Conservation (phyloP, 2,329 filamentous ascomycete species). For the Aureobasidium zeae region DNA sequence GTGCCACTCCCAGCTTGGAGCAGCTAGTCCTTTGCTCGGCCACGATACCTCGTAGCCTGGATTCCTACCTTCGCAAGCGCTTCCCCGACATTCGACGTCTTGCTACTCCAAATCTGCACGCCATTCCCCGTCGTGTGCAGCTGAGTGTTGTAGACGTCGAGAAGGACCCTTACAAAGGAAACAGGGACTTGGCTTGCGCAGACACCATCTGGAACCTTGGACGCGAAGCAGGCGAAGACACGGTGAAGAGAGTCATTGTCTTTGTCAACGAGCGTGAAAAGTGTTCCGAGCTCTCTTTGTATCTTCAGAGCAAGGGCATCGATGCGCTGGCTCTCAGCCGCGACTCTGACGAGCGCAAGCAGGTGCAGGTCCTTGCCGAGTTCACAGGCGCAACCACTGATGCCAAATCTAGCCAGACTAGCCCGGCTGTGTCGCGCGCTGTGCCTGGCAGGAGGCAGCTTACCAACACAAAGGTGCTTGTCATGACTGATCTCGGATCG, state of each 20-base stretch:
- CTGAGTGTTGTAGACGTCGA: slow-evolving; percentile 87
- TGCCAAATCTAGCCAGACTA: slow-evolving; percentile 6
- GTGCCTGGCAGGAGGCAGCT: slow-evolving; percentile 40
- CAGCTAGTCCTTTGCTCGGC: slow-evolving; percentile 90
- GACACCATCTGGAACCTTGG: slow-evolving; percentile 92
- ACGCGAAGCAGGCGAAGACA: slow-evolving; percentile 54
- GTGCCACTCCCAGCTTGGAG: slow-evolving; percentile 67
- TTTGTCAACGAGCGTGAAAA: slow-evolving; percentile 96
- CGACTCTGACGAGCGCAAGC: slow-evolving; percentile 69
- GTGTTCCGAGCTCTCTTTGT: slow-evolving; percentile 69
- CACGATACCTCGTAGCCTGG: slow-evolving; percentile 83
- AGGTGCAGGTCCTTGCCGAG: slow-evolving; percentile 63
- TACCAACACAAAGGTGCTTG: slow-evolving; percentile 76
- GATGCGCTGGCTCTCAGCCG: slow-evolving; percentile 77
- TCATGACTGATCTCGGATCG: slow-evolving; percentile 87
- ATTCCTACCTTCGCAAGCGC: slow-evolving; percentile 69
- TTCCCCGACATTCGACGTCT: slow-evolving; percentile 79
- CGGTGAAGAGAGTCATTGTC: slow-evolving; percentile 76
- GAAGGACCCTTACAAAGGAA: slow-evolving; percentile 85
- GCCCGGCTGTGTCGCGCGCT: not conserved
- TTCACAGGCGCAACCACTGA: slow-evolving; percentile 50
- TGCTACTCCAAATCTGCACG: slow-evolving; percentile 90
- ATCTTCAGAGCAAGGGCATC: slow-evolving; percentile 74
- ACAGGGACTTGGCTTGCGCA: slow-evolving; percentile 86
- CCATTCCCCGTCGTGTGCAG: slow-evolving; percentile 88